Evolutionary conservation across 306 rosid species (phyloP).

Genomic region (Sechiopsis laciniata): DNA sequence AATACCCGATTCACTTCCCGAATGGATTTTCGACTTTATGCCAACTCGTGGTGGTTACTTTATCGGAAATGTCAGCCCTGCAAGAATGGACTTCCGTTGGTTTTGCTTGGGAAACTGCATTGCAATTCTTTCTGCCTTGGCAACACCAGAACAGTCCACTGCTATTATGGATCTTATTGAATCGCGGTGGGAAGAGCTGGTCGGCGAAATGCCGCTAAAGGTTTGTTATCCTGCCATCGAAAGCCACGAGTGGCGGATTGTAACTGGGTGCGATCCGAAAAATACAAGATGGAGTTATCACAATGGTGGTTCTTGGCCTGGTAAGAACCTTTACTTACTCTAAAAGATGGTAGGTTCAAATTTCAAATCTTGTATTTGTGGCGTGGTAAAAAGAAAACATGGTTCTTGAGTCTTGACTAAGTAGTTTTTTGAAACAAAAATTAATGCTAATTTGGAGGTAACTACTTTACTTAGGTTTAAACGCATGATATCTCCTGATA

Average conservation of each 20-base stretch:
- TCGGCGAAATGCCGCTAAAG: constrained; percentile 83
- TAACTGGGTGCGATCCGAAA: constrained; percentile 78
- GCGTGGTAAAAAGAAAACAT: constrained; percentile 69
- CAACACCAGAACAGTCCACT: constrained; percentile 72
- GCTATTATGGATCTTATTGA: constrained; percentile 94
- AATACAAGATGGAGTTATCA: constrained; percentile 93
- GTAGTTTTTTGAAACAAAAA: constrained; percentile 20
- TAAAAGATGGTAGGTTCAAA: neutral
- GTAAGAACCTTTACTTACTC: constrained; percentile 21
- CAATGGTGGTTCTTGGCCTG: constrained; percentile 96
- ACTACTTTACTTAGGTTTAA: no score
- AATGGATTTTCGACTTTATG: constrained; percentile 86
- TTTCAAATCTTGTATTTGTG: constrained; percentile 16
- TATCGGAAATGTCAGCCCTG: constrained; percentile 80
- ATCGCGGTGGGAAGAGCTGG: constrained; percentile 72
- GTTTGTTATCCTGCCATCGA: constrained; percentile 87
- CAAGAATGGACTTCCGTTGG: constrained; percentile 94
- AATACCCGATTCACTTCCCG: constrained; percentile 86
- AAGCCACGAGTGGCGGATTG: constrained; percentile 61
- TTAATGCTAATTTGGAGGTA: no score
- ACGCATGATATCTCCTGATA: no score
- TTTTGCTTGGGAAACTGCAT: constrained; percentile 79
- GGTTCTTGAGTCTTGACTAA: constrained; percentile 69
- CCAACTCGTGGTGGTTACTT: constrained; percentile 78
- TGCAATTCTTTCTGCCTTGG: constrained; percentile 79